Base-by-base conservation (phyloP, 768 basidiomycete species). In the Candolleomyces aberdarensis region DNA sequence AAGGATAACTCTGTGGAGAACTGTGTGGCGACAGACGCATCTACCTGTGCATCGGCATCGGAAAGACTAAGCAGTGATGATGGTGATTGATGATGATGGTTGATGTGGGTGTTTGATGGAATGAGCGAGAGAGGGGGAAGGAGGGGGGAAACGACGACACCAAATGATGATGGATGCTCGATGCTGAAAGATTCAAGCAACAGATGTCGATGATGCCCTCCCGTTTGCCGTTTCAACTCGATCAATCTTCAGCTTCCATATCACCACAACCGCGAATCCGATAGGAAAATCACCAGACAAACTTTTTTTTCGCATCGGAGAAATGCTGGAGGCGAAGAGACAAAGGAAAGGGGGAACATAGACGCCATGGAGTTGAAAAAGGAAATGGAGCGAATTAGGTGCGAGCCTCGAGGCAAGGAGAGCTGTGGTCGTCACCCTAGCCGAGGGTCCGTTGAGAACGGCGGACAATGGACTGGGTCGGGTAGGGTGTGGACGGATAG, bases 161-260 rank as follows among this genome's bases (percentile, higher is more conserved):
- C 32, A 4, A 32, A 32, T 32, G 32, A 32, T 47, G 44, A 47
- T 14, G 44, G 46, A 47, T 47, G 46, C 46, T 17, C 1, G 15
- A 22, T n/a, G 17, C 20, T 22, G 46, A 47, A 17, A 47, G 46
- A 22, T 47, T 47, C 46, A 47, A 47, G 36, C 36, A 36, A 36
- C 36, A 36, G 36, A 36, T 36, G 19, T 46, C 19, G 44, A 46
- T 46, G 44, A 46, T 46, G 44, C 44, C 36, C 31, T 15, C 19
- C 39, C 19, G 51, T 52, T 22, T 13, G 54, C 19, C 56, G 56
- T 57, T 57, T 57, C 56, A 57, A 41, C 40, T 57, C 17, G 20
- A 57, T 56, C 55, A 57, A 46, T 19, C 39, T 57, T 31, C 54
- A 31, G 6, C 36, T 36, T 36, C 36, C 8, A 36, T 36, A 36